A percentile compares a stretch with the other conserved stretches of the same genome.
These are phyloP conservation scores for Ustilago sp. DNA, from an alignment of 1,284 basidiomycete species.

Conservation along the genomic window DNA sequence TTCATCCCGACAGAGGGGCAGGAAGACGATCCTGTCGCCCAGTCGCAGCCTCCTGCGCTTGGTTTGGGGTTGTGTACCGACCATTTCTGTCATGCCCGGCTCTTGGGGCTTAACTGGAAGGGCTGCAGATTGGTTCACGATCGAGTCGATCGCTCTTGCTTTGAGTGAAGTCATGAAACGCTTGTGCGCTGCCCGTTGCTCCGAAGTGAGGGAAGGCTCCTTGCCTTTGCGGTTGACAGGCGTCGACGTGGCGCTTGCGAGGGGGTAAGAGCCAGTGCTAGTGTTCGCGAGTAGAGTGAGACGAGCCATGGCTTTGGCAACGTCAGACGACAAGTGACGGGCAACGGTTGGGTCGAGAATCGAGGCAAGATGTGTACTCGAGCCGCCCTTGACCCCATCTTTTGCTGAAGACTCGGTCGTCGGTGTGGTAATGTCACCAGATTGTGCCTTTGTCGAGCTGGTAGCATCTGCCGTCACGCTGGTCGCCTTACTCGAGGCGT, in stretches of 20 bases:
- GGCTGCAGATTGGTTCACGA: background rate
- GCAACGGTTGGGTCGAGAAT: background rate
- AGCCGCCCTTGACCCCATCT: background rate
- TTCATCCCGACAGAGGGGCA: constrained; percentile 5
- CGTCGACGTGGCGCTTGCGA: constrained; percentile 7
- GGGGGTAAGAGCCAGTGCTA: constrained; percentile 22
- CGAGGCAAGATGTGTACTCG: background rate
- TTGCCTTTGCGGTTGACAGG: constrained; percentile 24
- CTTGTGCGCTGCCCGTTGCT: constrained; percentile 29
- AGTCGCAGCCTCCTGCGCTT: constrained; percentile 13
- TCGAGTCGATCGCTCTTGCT: constrained; percentile 7
- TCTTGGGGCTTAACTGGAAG: background rate
- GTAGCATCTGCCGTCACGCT: background rate
- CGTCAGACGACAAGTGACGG: constrained; percentile 9
- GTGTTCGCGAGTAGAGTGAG: constrained; percentile 2
- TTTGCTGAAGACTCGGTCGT: constrained; percentile 2
- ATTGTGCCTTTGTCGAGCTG: background rate
- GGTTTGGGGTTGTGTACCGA: background rate
- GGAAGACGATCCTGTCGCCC: constrained; percentile 21
- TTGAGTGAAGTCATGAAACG: constrained; percentile 25
- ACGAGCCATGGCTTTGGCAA: constrained; percentile 14
- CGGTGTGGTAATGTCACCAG: background rate
- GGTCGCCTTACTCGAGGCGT: background rate
- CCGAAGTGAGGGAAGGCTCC: constrained; percentile 15
- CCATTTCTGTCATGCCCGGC: too few species aligned